Base-by-base conservation (phyloP, 1,284 basidiomycete species). In the Leccinum insolens region DNA sequence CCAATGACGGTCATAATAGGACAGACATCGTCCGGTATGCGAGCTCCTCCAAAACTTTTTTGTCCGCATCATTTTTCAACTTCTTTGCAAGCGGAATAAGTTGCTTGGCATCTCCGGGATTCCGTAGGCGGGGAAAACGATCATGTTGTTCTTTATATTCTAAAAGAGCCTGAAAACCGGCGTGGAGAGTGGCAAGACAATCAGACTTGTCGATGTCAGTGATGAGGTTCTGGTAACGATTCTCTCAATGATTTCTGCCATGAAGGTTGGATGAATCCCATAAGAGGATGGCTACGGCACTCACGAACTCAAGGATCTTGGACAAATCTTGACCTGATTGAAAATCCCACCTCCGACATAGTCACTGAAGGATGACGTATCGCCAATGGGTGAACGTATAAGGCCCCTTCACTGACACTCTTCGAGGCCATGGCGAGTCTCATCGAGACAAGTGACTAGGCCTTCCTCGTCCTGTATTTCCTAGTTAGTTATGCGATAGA, bases 131-230 rank as follows among this genome's bases (percentile, higher is more conserved):
- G 55, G 98, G 98, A 25, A 95, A 82, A 22, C 90, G 87, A 20
- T 88, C 85, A 67, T 91, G 75, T 75, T 91, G 84, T 62, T 89
- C 84, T 70, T 85, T 82, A 82, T 96, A 99, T 69, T 90, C 84
- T 3, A 93, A 94, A 39, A 99, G 85, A 2, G 97, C 96, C 80
- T 98, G 96, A 87, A 98, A 99, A 58, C 95, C 98, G 64, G 88
- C 93, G 80, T 99, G 98, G 6, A 99, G 88, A 4, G 93, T 90
- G 4, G 92, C 82, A 4, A 96, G 96, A 28, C 95, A 90, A 76
- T 99, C 97, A 75, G 96, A 99, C 80, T 99, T 99, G 77, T 95
- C 96, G 75, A 98, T 99, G 80, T 99, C 98, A 64, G 96, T 96
- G 72, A 99, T 90, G 83, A 99, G 98, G 97, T 61, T 85, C 80